Conservation (phyloP, 208 protist species). For the Acanthamoeba castellanii region DNA sequence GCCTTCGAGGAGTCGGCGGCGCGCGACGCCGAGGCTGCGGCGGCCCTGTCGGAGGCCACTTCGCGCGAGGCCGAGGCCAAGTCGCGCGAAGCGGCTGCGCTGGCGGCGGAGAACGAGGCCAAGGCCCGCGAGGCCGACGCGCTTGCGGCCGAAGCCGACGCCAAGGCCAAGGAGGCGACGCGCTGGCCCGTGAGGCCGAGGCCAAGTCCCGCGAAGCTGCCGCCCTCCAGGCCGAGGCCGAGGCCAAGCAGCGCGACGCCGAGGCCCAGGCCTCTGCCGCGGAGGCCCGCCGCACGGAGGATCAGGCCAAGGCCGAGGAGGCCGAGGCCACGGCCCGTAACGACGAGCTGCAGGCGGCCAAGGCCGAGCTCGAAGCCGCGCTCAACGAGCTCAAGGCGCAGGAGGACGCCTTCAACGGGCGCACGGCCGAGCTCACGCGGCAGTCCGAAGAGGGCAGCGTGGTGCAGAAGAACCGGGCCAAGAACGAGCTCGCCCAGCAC, state of each 20-base stretch:
- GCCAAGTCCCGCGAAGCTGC: neutral
- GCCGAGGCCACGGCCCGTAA: neutral
- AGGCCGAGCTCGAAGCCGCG: slow-evolving; percentile 73
- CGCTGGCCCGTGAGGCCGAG: slow-evolving; percentile 8
- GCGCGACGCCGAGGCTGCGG: slow-evolving; percentile 13
- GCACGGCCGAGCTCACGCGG: slow-evolving; percentile 55
- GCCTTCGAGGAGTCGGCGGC: slow-evolving; percentile 39
- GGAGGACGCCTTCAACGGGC: slow-evolving; percentile 72
- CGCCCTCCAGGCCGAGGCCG: slow-evolving; percentile 61
- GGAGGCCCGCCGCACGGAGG: neutral
- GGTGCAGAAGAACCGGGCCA: slow-evolving; percentile 66
- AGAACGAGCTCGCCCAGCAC: slow-evolving; percentile 66
- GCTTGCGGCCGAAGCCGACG: neutral
- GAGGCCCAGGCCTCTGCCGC: slow-evolving; percentile 42
- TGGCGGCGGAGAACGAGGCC: neutral
- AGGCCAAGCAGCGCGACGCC: slow-evolving; percentile 9
- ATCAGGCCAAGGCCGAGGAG: neutral
- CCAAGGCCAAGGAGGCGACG: slow-evolving; percentile 33
- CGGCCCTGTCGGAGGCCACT: slow-evolving; percentile 12
- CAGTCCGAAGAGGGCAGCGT: slow-evolving; percentile 53
- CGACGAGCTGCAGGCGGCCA: slow-evolving; percentile 56
- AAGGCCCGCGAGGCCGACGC: slow-evolving; percentile 28
- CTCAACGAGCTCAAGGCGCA: slow-evolving; percentile 75
- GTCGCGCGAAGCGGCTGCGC: slow-evolving; percentile 37
- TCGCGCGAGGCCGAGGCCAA: slow-evolving; percentile 55